Evolutionary conservation across 2,329 filamentous ascomycete genomes (phyloP), one percentile per base, ranked within the genome.

Genomic region (Xylariales sp.): DNA sequence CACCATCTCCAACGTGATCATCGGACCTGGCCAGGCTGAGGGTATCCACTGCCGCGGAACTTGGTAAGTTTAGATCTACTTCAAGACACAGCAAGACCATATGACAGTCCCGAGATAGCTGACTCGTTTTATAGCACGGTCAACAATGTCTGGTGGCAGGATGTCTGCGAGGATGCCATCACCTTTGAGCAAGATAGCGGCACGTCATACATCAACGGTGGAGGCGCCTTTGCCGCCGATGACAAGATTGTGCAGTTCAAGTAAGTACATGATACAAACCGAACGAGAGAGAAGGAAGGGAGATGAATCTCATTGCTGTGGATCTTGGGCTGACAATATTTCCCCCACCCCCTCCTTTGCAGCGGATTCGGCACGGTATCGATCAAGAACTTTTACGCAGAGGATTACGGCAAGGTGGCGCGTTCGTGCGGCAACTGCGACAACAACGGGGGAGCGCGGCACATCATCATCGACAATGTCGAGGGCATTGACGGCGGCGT

Each of bases 1-100:
- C 20, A 70, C 63, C 18, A 56, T 76, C 19, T 66, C 63, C 45
- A 75, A 75, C 48, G 70, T 70, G 51, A 73, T 76, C 50, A 74
- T 75, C 37, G 70, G 73, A 16, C 60, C 60, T n/a, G 63, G 68
- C 41, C 61, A 73, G 43, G 61, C 65, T 24, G 72, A 72, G 54
- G 71, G 65, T 37, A 64, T 75, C 21, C 70, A 76, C 57, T 75
- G 71, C 55, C 53, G 63, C 37, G 69, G 67, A 23, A 55, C 63
- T 12, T 73, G 70, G 33, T 32, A 15, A 20, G 29, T 32, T 6
- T n/a, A 19, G 13, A 15, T 16, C 14, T 50, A 63, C 57, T 5
- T 47, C 66, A 20, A 57, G 57, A 12, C 6, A 14, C 18, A 11
- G 2, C 16, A 16, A 32, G 29, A 6, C 17, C 19, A 8, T 3